phyloP scores from a whole-genome alignment of 495 filamentous ascomycete species.

The Penicillium cataractarum region DNA sequence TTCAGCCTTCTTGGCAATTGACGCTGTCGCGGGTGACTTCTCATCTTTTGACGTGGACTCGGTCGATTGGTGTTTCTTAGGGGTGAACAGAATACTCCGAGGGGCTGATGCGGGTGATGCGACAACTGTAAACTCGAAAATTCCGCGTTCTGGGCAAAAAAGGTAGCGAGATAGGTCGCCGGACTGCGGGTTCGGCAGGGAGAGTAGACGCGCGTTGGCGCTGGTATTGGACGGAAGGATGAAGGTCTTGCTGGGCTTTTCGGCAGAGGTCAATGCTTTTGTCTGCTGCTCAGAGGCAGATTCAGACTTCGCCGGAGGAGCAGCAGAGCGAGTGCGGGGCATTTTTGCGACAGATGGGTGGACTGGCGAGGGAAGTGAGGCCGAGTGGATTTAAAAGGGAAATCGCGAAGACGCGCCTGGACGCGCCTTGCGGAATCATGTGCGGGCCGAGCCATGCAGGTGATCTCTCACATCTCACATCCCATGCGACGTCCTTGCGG shows the following conservation, averaged over 20 bases:
- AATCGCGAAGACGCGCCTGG: conserved; percentile 33
- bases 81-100: conserved; percentile 42
- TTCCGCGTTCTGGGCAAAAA: conserved; percentile 74
- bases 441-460: conserved; percentile 23
- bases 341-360: conserved; percentile 15
- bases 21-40: conserved; percentile 16
- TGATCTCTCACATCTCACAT: conserved; percentile 28
- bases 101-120: conserved; percentile 53
- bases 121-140: conserved; percentile 87
- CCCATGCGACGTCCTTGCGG: conserved; percentile 11
- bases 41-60: conserved; percentile 12
- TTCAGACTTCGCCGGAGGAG: conserved; percentile 25
- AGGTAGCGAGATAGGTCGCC: conserved; percentile 69
- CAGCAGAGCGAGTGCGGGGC: conserved; percentile 39
- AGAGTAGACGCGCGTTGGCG: conserved; percentile 68
- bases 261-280: conserved; percentile 24
- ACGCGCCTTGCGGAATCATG: conserved; percentile 39
- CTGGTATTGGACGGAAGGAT: conserved; percentile 73
- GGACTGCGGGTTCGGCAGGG: conserved; percentile 78
- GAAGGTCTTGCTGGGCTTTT: conserved; percentile 68
- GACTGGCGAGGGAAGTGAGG: conserved; percentile 3
- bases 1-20: conserved; percentile 61
- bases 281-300: conserved; percentile 10
- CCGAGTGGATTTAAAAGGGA: conserved; percentile 14
- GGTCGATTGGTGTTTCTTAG: conserved; percentile 10